These are phyloP conservation scores for Pleurotus eryngii DNA, from an alignment of 768 basidiomycete genomes.

Conservation along the genomic window DNA sequence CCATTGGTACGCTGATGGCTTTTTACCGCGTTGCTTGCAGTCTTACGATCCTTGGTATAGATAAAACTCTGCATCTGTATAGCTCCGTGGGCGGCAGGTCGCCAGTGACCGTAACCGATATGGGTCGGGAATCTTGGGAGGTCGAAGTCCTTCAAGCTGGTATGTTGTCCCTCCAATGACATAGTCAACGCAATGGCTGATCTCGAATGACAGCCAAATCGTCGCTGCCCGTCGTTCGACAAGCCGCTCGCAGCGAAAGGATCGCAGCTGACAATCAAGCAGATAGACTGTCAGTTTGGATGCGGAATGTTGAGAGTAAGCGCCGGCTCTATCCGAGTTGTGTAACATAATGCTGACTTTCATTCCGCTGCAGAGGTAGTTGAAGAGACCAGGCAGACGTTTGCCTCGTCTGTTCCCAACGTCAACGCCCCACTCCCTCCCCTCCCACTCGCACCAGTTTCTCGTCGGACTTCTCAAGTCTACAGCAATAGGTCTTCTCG, in stretches of 20 bases:
- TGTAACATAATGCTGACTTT: conserved; percentile 5
- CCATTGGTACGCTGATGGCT: conserved; percentile 45
- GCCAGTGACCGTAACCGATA: no score
- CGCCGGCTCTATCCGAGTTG: neutral
- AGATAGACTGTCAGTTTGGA: conserved; percentile 81
- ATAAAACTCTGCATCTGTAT: conserved; percentile 65
- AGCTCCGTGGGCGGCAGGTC: conserved; percentile 35
- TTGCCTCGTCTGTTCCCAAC: conserved; percentile 49
- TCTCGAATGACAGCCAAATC: conserved; percentile 36
- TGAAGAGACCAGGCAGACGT: conserved; percentile 75
- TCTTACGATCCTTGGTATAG: conserved; percentile 28
- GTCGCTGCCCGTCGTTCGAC: conserved; percentile 49
- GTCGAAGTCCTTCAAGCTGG: conserved; percentile 46
- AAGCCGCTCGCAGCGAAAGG: conserved; percentile 50
- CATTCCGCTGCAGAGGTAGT: conserved; percentile 57
- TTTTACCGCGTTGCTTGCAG: neutral
- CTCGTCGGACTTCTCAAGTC: conserved; percentile 43
- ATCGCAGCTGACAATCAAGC: conserved; percentile 48
- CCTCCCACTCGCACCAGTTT: conserved; percentile 57
- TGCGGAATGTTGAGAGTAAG: conserved; percentile 80
- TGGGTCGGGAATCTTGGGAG: conserved; percentile 44
- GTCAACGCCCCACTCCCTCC: conserved; percentile 50
- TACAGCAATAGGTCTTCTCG: conserved; percentile 46
- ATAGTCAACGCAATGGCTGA: neutral
- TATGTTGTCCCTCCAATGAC: conserved; percentile 17